These are phyloP conservation scores for Suillus decipiens DNA, from an alignment of 768 basidiomycete genomes.

Conservation along the genomic window DNA sequence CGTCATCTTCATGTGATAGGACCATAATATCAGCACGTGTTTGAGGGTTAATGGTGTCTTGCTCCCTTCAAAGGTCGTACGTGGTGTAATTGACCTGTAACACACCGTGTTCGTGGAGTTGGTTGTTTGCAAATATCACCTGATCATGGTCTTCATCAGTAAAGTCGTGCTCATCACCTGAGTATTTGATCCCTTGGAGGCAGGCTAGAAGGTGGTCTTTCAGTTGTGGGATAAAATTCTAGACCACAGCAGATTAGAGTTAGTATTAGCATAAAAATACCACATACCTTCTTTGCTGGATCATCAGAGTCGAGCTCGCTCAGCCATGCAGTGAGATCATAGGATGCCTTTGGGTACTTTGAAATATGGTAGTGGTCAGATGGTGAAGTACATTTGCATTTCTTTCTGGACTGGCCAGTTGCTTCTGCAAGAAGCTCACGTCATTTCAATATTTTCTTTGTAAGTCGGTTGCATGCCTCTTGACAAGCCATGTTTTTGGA, in stretches of 20 bases:
- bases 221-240: slow-evolving; percentile 32
- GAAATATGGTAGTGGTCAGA: slow-evolving; percentile 27
- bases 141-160: slow-evolving; percentile 22
- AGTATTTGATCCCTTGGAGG: slow-evolving; percentile 9
- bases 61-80: slow-evolving; percentile 26
- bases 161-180: slow-evolving; percentile 20
- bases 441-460: slow-evolving; percentile 20
- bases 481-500: slow-evolving; percentile 29
- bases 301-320: slow-evolving; percentile 20
- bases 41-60: slow-evolving; percentile 31
- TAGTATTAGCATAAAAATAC: background rate
- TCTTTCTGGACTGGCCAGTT: background rate
- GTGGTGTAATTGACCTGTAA: slow-evolving; percentile 25
- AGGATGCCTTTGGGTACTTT: slow-evolving; percentile 9
- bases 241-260: slow-evolving; percentile 14
- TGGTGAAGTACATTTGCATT: background rate
- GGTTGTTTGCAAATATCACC: slow-evolving; percentile 29
- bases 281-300: slow-evolving; percentile 25
- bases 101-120: slow-evolving; percentile 34
- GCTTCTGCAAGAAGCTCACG: background rate
- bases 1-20: slow-evolving; percentile 28
- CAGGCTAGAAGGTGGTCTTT: slow-evolving; percentile 15
- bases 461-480: slow-evolving; percentile 17
- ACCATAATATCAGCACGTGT: slow-evolving; percentile 39
- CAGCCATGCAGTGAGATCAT: slow-evolving; percentile 17